Conservation (phyloP, 371 early-diverging fungal genomes). For the Caulochytrium protostelioides region DNA sequence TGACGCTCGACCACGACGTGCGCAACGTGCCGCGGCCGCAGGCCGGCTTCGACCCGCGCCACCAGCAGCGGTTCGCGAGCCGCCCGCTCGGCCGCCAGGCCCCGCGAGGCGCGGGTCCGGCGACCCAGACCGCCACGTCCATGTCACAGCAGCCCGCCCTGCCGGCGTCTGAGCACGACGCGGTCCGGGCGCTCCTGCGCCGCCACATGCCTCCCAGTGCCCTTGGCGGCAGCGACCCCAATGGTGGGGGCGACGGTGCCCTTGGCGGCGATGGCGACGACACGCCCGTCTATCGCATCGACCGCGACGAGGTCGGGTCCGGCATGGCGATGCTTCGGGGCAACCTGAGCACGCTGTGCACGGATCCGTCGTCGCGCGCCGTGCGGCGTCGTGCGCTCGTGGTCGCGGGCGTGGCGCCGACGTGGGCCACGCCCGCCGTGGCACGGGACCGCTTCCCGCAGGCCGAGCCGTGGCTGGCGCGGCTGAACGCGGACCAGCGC, state of each 20-base stretch:
- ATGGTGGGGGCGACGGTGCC: background rate
- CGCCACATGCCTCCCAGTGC: background rate
- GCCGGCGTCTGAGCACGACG: no score
- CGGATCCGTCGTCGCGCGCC: conserved; percentile 19
- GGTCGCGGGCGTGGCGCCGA: conserved; percentile 56
- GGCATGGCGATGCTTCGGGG: conserved; percentile 43
- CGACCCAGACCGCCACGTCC: no score
- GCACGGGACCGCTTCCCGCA: conserved; percentile 7
- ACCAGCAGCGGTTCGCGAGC: no score
- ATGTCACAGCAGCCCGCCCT: no score
- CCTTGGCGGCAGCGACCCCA: conserved; percentile 1
- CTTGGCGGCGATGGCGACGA: background rate
- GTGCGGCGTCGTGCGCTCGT: conserved; percentile 37
- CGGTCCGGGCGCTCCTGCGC: background rate
- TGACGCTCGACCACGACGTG: no score
- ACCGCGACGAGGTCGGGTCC: conserved; percentile 52
- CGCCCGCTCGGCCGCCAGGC: no score
- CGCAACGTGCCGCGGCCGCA: no score
- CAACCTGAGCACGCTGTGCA: conserved; percentile 51
- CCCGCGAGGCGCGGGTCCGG: no score
- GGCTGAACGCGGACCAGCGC: conserved; percentile 45
- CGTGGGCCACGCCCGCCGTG: conserved; percentile 12
- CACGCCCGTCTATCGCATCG: conserved; percentile 42
- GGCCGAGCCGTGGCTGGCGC: conserved; percentile 8
- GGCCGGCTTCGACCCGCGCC: no score